These are phyloP conservation scores for Tremellales sp. DNA, from an alignment of 1,284 basidiomycete genomes.

Conservation along the genomic window DNA sequence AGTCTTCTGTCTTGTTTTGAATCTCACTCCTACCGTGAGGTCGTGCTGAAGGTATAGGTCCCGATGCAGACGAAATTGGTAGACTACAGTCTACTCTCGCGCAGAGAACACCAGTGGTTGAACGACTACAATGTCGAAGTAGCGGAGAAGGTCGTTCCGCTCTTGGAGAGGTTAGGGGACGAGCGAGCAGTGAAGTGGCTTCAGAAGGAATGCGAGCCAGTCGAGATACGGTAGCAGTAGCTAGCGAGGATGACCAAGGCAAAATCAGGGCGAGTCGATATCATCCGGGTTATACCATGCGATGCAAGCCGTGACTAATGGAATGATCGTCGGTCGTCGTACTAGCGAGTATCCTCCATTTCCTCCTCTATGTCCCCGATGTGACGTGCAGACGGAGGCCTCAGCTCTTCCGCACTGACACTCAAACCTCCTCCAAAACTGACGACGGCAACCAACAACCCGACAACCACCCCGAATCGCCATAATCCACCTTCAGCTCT, in stretches of 20 bases:
- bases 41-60: slow-evolving; percentile 50
- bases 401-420: slow-evolving; percentile 19
- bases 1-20: slow-evolving; percentile 9
- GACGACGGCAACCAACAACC: slow-evolving; percentile 26
- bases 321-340: no score
- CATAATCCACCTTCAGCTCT: slow-evolving; percentile 24
- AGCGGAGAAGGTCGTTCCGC: slow-evolving; percentile 67
- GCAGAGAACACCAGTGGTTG: slow-evolving; percentile 72
- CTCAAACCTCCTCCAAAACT: slow-evolving; percentile 35
- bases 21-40: background rate
- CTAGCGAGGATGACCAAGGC: background rate
- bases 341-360: background rate
- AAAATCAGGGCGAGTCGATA: no score
- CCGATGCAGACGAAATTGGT: slow-evolving; percentile 87
- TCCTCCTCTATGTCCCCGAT: background rate
- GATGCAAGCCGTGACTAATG: no score
- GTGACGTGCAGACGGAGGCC: background rate
- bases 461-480: slow-evolving; percentile 28
- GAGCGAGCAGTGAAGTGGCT: slow-evolving; percentile 72
- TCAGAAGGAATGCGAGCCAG: slow-evolving; percentile 55
- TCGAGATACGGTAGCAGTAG: slow-evolving; percentile 4
- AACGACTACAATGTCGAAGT: slow-evolving; percentile 80
- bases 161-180: slow-evolving; percentile 60
- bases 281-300: no score
- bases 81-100: slow-evolving; percentile 61